These are phyloP conservation scores for Meyerozyma sp. DNA, from an alignment of 1,139 yeast genomes.

Conservation along the genomic window DNA sequence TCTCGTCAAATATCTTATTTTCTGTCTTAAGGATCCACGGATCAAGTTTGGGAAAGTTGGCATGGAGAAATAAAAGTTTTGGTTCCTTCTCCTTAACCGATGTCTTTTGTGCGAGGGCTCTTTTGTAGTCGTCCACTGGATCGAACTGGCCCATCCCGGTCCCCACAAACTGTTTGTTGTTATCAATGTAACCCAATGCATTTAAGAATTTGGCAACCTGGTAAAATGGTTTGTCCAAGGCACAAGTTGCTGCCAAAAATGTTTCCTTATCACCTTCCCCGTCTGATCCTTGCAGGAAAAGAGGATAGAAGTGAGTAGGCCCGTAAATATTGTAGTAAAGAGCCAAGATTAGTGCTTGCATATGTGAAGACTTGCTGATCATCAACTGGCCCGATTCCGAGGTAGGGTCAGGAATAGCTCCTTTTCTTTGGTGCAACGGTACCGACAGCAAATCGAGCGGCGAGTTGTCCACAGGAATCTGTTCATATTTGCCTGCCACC, in stretches of 20 bases:
- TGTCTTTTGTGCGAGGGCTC: constrained; percentile 6
- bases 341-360: constrained; percentile 59
- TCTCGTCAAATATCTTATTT: constrained; percentile 36
- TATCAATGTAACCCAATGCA: constrained; percentile 49
- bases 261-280: constrained; percentile 95
- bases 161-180: constrained; percentile 42
- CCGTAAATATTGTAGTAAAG: constrained; percentile 78
- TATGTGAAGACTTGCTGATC: constrained; percentile 62
- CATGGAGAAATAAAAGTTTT: constrained; percentile 53
- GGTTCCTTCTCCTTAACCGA: constrained; percentile 20
- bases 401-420: constrained; percentile 75
- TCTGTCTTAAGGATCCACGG: constrained; percentile 46
- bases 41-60: constrained; percentile 61
- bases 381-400: constrained; percentile 81
- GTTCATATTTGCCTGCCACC: constrained; percentile 16
- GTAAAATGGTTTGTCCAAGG: constrained; percentile 53
- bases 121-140: constrained; percentile 53
- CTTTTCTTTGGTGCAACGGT: constrained; percentile 64
- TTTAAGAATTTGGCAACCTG: constrained; percentile 58
- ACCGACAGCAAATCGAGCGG: constrained; percentile 18
- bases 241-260: constrained; percentile 73
- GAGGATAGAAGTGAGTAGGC: constrained; percentile 74
- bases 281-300: constrained; percentile 76
- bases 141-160: constrained; percentile 74
- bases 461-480: constrained; percentile 4